Evolutionary conservation across 495 filamentous ascomycete species (phyloP).

Genomic region (Neurospora discreta): DNA sequence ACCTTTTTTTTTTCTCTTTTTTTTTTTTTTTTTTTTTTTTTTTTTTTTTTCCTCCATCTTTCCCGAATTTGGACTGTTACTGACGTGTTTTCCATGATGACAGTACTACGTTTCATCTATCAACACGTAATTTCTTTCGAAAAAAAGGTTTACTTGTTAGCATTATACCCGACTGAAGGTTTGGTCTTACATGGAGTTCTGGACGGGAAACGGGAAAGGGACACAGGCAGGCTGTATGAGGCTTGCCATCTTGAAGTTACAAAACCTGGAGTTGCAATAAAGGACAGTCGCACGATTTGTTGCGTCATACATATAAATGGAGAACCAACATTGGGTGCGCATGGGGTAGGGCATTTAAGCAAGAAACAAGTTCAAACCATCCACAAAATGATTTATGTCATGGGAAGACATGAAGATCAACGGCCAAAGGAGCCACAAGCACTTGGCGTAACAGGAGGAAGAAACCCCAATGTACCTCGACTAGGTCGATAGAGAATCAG

Average conservation of each 20-base stretch:
- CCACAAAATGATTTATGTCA: too few species aligned
- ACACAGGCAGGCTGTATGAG: neutral
- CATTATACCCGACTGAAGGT: neutral
- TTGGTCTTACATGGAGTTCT: neutral
- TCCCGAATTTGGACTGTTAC: neutral
- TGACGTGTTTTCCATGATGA: neutral
- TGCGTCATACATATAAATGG: neutral
- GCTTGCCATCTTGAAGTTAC: neutral
- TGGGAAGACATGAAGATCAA: too few species aligned
- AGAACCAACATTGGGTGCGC: neutral
- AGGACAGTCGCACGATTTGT: neutral
- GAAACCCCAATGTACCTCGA: too few species aligned
- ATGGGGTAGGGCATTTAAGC: too few species aligned
- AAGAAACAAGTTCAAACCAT: too few species aligned
- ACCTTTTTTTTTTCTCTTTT: too few species aligned
- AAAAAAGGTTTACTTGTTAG: neutral
- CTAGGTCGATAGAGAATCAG: too few species aligned
- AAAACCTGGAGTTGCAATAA: neutral
- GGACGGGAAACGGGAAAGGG: neutral
- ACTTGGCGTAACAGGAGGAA: too few species aligned
- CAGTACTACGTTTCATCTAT: conserved; percentile 13
- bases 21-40: too few species aligned
- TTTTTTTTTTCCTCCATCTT: too few species aligned
- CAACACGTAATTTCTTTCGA: neutral
- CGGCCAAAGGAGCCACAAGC: too few species aligned